phyloP scores from a whole-genome alignment of 2,329 filamentous ascomycete genomes.

The Xylariaceae sp. region DNA sequence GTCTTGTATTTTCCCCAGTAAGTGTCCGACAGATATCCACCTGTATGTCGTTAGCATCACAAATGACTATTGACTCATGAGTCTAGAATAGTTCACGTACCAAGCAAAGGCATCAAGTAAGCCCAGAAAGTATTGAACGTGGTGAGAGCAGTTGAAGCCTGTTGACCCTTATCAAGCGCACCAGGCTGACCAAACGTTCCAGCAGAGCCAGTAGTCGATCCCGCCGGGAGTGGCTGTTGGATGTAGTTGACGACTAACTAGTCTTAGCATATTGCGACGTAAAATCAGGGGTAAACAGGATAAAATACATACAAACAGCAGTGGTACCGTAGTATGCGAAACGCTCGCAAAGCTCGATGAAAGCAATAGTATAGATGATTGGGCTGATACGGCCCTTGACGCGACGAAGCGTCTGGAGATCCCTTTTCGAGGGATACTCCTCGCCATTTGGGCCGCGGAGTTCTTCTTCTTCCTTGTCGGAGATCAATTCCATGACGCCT shows the following conservation, averaged over 20 bases:
- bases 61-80: background rate
- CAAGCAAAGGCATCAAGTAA: constrained; percentile 31
- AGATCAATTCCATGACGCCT: constrained; percentile 13
- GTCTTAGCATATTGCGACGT: background rate
- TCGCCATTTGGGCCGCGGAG: constrained; percentile 26
- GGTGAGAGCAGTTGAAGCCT: constrained; percentile 27
- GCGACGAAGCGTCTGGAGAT: constrained; percentile 21
- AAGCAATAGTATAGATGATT: constrained; percentile 22
- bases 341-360: constrained; percentile 40
- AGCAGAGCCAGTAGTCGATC: constrained; percentile 48
- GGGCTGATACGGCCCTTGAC: constrained; percentile 18
- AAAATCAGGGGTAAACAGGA: background rate
- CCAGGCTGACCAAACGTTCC: constrained; percentile 39
- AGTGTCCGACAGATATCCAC: constrained; percentile 52
- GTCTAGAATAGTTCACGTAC: constrained; percentile 14
- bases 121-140: constrained; percentile 33
- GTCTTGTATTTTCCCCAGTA: constrained; percentile 58
- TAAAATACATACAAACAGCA: constrained; percentile 46
- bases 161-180: constrained; percentile 46
- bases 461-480: constrained; percentile 17
- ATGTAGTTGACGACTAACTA: constrained; percentile 49
- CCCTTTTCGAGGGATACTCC: constrained; percentile 20
- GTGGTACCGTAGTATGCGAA: constrained; percentile 61
- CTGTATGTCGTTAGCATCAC: constrained; percentile 23
- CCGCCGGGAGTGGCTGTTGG: constrained; percentile 31